Base-by-base conservation (phyloP, 768 basidiomycete species). In the Hysterangium stoloniferum region DNA sequence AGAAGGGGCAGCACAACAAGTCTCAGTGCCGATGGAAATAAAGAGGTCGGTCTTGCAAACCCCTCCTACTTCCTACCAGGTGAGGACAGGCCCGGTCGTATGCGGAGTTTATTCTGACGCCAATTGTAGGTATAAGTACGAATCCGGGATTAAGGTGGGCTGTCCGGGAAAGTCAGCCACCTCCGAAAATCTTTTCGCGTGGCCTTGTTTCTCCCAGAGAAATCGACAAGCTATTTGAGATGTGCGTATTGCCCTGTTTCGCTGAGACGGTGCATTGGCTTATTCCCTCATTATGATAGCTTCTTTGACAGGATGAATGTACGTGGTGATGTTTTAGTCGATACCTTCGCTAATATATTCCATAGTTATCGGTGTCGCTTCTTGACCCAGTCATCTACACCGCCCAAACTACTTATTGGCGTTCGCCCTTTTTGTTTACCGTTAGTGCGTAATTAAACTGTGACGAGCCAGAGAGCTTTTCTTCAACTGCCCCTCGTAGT, bases 391-490 rank as follows among this genome's bases (percentile, higher is more conserved):
- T 77, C 28, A 74, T 95, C 19, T 93, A 97, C 61, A 92, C 89
- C 0, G 84, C 91, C 4, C 83, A 84, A 47, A 76, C 73, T 56
- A 86, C 87, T 1, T 84, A 81, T 56, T 80, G 81, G 65, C 79
- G 93, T 19, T 89, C 85, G 58, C 89, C 92, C 2, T 95, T 95
- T 71, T 65, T 97, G 32, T 92, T 95, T 66, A 94, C 93, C 28
- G 88, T 91, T 52, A 78, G 87, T 90, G 58, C 77, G 81, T 79
- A 56, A 12, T 35, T 27, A 24, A 36, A 19, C 20, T 48, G 6
- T 45, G 4, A 22, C 2, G 28, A 31, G 1, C n/a, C 5, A 3
- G n/a, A 12, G 8, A n/a, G 33, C 38, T 29, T 25, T 27, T 24
- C 29, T 3, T 41, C 35, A 47, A 33, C 45, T 63, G 29, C 55